Conservation (phyloP, 495 filamentous ascomycete species). For the Tetracladium marchalianum region DNA sequence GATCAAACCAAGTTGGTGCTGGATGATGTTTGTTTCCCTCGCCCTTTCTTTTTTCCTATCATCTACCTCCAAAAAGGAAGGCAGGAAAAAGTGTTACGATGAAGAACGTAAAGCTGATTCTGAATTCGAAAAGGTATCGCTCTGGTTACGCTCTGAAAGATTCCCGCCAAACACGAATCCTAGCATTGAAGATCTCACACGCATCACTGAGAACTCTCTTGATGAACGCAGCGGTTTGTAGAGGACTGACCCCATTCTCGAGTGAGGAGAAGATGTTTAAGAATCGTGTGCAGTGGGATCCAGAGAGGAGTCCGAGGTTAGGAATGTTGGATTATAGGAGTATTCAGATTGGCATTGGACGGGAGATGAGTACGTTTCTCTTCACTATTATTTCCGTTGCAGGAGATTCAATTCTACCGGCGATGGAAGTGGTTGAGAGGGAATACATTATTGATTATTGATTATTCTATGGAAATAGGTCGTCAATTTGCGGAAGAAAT, state of each 20-base stretch:
- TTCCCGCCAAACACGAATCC: conserved; percentile 36
- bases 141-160: conserved; percentile 44
- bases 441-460: too few relatives aligned
- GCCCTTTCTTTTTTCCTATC: neutral
- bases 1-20: conserved; percentile 56
- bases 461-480: too few relatives aligned
- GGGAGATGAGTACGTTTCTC: conserved; percentile 19
- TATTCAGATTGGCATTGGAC: conserved; percentile 52
- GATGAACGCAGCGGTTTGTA: conserved; percentile 15
- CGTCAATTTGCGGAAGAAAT: conserved; percentile 37
- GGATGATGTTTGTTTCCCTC: conserved; percentile 45
- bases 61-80: neutral
- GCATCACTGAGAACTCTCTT: conserved; percentile 34
- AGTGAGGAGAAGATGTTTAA: conserved; percentile 22
- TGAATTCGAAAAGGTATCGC: conserved; percentile 30
- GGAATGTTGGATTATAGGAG: conserved; percentile 36
- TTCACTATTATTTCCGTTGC: too few relatives aligned
- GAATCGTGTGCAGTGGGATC: conserved; percentile 55
- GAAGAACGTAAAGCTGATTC: too few relatives aligned
- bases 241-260: neutral
- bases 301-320: conserved; percentile 37
- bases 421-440: too few relatives aligned
- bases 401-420: too few relatives aligned
- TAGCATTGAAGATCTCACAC: conserved; percentile 40
- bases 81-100: too few relatives aligned